Evolutionary conservation across 106 monocot species (phyloP).

Genomic region (Phalaenopsis equestris): DNA sequence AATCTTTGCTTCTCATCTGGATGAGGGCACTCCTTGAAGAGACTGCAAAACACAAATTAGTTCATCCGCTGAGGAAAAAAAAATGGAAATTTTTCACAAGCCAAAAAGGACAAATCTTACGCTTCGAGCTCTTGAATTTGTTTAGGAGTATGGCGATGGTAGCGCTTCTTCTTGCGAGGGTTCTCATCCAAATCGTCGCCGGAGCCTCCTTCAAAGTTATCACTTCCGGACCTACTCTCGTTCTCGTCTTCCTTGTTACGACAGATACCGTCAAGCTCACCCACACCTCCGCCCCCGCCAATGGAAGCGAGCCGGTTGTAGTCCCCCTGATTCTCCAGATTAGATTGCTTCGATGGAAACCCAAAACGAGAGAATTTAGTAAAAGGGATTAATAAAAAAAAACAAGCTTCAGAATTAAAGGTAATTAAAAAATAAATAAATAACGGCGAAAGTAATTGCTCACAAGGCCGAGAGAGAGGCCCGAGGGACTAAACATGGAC

Average conservation of each 20-base stretch:
- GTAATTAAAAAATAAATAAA: neutral
- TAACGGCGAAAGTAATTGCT: neutral
- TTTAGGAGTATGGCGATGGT: slow-evolving; percentile 79
- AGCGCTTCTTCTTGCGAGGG: slow-evolving; percentile 61
- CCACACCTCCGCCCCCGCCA: neutral
- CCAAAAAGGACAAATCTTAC: neutral
- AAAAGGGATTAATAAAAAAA: neutral
- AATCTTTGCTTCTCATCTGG: slow-evolving; percentile 62
- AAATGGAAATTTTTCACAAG: neutral
- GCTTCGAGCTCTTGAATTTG: slow-evolving; percentile 43
- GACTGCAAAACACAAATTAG: neutral
- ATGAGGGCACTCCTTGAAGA: slow-evolving; percentile 60
- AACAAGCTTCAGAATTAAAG: neutral
- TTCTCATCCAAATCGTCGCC: slow-evolving; percentile 67
- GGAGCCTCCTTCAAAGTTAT: slow-evolving; percentile 67
- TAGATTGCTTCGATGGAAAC: neutral
- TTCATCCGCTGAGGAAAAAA: neutral
- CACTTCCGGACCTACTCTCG: slow-evolving; percentile 78
- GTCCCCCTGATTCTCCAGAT: slow-evolving; percentile 11
- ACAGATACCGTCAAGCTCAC: neutral
- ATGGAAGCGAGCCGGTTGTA: neutral
- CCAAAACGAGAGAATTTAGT: neutral
- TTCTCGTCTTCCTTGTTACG: slow-evolving; percentile 52
- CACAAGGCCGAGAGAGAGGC: slow-evolving; percentile 51
- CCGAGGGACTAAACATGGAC: slow-evolving; percentile 37